Conservation (phyloP, 2,329 filamentous ascomycete genomes). For the Tolypocladium tropicale region DNA sequence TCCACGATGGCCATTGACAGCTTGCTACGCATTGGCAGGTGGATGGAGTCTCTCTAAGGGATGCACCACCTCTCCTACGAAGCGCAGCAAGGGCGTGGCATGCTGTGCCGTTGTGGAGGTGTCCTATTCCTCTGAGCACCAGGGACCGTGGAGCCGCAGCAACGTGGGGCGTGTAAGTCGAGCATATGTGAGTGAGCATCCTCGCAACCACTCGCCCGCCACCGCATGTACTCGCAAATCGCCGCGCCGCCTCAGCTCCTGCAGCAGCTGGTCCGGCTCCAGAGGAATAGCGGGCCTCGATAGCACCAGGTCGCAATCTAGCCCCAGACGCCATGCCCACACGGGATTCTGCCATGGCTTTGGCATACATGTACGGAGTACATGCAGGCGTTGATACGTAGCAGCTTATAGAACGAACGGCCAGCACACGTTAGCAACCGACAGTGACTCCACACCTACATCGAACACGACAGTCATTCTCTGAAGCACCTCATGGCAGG, state of each 20-base stretch:
- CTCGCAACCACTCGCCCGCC: too few relatives aligned
- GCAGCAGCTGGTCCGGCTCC: background rate
- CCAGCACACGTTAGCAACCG: background rate
- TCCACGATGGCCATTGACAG: background rate
- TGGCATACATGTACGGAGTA: background rate
- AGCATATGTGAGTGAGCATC: background rate
- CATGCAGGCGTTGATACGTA: background rate
- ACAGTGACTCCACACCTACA: background rate
- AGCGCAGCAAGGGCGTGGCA: background rate
- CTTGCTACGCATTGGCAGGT: too few relatives aligned
- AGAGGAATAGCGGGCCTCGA: background rate
- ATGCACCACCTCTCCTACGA: background rate
- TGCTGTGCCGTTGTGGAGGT: background rate
- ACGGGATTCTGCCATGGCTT: background rate
- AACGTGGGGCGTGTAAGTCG: background rate
- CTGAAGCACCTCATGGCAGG: background rate
- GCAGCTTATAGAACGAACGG: background rate
- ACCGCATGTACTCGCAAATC: too few relatives aligned
- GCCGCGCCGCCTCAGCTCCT: constrained; percentile 4
- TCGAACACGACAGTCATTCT: background rate
- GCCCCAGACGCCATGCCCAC: background rate
- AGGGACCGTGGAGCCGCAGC: background rate
- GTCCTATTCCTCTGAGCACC: too few relatives aligned
- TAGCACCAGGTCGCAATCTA: background rate
- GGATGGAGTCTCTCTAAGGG: background rate